Conservation (phyloP, 179 eudicot genomes). For the Vitellaria paradoxa region DNA sequence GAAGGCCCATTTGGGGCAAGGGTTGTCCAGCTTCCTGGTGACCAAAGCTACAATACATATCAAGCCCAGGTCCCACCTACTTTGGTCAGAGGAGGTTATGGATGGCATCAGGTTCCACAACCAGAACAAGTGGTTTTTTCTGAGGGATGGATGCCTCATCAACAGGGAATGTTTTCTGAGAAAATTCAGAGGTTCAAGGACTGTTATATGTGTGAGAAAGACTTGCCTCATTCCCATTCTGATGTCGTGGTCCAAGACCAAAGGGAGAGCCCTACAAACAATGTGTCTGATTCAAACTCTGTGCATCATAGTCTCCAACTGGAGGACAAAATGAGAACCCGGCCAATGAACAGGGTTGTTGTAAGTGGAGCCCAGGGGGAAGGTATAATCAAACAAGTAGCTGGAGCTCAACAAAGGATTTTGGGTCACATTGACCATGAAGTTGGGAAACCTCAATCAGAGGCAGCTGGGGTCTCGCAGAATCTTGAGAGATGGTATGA, state of each 20-base stretch:
- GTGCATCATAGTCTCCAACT: slow-evolving; percentile 51
- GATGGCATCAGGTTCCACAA: slow-evolving; percentile 60
- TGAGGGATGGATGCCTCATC: slow-evolving; percentile 56
- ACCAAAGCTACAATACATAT: slow-evolving; percentile 49
- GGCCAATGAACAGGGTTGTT: slow-evolving; percentile 28
- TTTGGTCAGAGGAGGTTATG: slow-evolving; percentile 45
- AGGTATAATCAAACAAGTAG: slow-evolving; percentile 18
- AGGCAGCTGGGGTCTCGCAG: slow-evolving; percentile 21
- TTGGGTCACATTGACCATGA: slow-evolving; percentile 22
- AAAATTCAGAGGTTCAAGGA: slow-evolving; percentile 35
- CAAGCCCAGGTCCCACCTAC: slow-evolving; percentile 32
- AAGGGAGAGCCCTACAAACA: slow-evolving; percentile 38
- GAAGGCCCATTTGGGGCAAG: slow-evolving; percentile 35
- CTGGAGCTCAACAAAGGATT: slow-evolving; percentile 15
- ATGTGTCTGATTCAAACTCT: slow-evolving; percentile 42
- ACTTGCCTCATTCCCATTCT: slow-evolving; percentile 92
- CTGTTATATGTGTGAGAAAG: slow-evolving; percentile 84
- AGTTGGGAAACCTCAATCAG: slow-evolving; percentile 23
- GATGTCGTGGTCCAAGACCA: slow-evolving; percentile 64
- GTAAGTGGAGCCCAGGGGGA: slow-evolving; percentile 27
- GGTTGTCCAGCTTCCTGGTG: slow-evolving; percentile 53
- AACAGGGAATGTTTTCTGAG: slow-evolving; percentile 37
- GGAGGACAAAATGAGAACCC: slow-evolving; percentile 47
- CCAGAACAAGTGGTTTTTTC: slow-evolving; percentile 51
- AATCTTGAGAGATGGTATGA: slow-evolving; percentile 30